Evolutionary conservation across 2,329 filamentous ascomycete species (phyloP), one percentile per base, ranked within the genome.

Genomic region (Eutypa lata): DNA sequence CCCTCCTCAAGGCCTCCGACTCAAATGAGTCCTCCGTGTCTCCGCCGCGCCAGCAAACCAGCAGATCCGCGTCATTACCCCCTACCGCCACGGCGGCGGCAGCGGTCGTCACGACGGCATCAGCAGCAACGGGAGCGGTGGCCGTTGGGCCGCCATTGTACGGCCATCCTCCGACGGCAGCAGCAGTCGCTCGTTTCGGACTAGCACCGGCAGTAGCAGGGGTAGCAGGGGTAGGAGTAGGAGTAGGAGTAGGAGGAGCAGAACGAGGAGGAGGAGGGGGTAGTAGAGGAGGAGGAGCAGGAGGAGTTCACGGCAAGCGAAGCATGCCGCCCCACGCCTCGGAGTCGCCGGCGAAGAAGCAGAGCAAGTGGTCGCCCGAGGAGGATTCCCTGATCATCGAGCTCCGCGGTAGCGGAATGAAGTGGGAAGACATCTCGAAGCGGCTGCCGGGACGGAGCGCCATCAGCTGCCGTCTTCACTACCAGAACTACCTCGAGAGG

Each of bases 371-470:
- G 94, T 95, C 90, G 5, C 80, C 88, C 1, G 91, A 97, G 57
- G 93, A 97, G 71, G 91, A 97, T 71, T 84, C 89, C n/a, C 76
- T 94, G 47, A 96, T 96, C 63, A 96, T 97, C 64, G 90, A 95
- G 70, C 82, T 97, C 57, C 85, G 93, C 53, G 90, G 91, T 37
- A 87, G 87, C 62, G 90, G 90, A 8, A 96, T 97, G 91, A 97
- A 97, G 69, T 97, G 93, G 94, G 93, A 97, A 68, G 93, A 97
- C 71, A 97, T 97, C 64, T 95, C 91, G 57, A 95, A 93, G 75
- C 84, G 88, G 51, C 76, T 97, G 48, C 92, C 91, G 2, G 93
- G 93, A 57, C 84, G 94, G 62, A 97, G 91, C 72, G 88, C 91
- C 53, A 97, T 97, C 65, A 96, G 91, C 63, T 97, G 93, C 71